Conservation (phyloP, 257 asterid genomes). For the Solanum stenotomum region DNA sequence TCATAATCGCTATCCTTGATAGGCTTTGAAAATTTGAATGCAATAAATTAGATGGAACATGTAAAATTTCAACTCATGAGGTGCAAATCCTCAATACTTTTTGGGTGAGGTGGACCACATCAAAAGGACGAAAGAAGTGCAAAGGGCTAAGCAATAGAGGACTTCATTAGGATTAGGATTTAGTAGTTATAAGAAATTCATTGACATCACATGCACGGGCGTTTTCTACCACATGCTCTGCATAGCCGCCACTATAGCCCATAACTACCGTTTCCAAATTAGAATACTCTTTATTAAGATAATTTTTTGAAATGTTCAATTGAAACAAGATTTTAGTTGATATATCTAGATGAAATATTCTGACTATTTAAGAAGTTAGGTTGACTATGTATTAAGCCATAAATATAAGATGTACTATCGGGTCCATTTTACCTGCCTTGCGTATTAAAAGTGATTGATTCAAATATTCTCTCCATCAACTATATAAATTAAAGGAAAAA, state of each 20-base stretch:
- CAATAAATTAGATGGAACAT: not conserved
- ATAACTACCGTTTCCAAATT: not conserved
- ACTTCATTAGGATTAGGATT: not conserved
- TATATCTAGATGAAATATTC: too few species aligned
- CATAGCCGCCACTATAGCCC: not conserved
- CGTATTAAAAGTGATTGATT: not conserved
- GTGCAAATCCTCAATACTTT: not conserved
- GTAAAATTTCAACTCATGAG: not conserved
- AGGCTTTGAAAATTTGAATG: not conserved
- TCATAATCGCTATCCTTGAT: conserved; percentile 5
- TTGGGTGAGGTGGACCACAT: not conserved
- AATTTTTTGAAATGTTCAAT: too few species aligned
- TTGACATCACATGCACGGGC: not conserved
- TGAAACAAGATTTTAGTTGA: too few species aligned
- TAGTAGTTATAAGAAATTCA: not conserved
- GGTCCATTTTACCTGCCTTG: not conserved
- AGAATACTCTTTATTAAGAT: too few species aligned
- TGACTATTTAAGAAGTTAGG: too few species aligned
- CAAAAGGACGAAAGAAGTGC: not conserved
- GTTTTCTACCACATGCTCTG: not conserved
- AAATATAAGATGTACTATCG: not conserved
- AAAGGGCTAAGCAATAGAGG: not conserved
- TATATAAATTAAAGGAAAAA: too few species aligned
- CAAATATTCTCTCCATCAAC: not conserved
- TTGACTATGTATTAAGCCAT: not conserved